phyloP scores from a whole-genome alignment of 805 yeast genomes.

The Yarrowia osloensis region DNA sequence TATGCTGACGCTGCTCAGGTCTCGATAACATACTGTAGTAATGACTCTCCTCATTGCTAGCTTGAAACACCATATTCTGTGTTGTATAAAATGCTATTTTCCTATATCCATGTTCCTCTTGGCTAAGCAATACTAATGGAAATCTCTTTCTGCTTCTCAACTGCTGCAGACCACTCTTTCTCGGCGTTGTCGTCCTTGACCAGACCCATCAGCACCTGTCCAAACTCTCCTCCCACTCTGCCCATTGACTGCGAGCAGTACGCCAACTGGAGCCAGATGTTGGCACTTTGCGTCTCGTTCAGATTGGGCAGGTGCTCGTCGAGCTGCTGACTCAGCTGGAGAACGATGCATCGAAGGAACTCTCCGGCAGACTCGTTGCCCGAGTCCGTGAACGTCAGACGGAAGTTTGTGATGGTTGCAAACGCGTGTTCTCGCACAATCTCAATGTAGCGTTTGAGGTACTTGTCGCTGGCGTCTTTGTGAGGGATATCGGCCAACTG shows the following conservation, averaged over 20 bases:
- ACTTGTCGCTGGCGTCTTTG: conserved; percentile 48
- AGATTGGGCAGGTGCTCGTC: conserved; percentile 38
- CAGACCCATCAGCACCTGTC: conserved; percentile 43
- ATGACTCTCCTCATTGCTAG: too few species aligned
- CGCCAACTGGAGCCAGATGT: conserved; percentile 75
- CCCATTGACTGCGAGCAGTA: conserved; percentile 88
- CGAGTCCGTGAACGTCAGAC: conserved; percentile 57
- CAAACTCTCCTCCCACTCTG: conserved; percentile 70
- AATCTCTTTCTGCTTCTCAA: conserved; percentile 48
- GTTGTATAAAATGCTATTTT: background rate
- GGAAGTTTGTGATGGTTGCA: conserved; percentile 67
- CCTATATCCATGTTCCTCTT: background rate
- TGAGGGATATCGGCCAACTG: conserved; percentile 49
- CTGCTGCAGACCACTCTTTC: conserved; percentile 49
- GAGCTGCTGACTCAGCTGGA: conserved; percentile 36
- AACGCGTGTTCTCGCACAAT: conserved; percentile 80
- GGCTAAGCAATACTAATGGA: conserved; percentile 31
- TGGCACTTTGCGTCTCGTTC: conserved; percentile 48
- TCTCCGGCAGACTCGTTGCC: conserved; percentile 35
- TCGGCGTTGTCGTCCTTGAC: conserved; percentile 39
- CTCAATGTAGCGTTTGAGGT: conserved; percentile 77
- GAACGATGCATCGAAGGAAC: conserved; percentile 35
- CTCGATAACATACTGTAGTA: too few species aligned
- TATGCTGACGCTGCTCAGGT: too few species aligned
- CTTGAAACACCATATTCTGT: too few species aligned